A percentile compares a stretch with the other conserved stretches of the same genome.
Evolutionary conservation across 2,329 filamentous ascomycete genomes (phyloP).

Genomic region (Ceratocystis cacaofunesta): DNA sequence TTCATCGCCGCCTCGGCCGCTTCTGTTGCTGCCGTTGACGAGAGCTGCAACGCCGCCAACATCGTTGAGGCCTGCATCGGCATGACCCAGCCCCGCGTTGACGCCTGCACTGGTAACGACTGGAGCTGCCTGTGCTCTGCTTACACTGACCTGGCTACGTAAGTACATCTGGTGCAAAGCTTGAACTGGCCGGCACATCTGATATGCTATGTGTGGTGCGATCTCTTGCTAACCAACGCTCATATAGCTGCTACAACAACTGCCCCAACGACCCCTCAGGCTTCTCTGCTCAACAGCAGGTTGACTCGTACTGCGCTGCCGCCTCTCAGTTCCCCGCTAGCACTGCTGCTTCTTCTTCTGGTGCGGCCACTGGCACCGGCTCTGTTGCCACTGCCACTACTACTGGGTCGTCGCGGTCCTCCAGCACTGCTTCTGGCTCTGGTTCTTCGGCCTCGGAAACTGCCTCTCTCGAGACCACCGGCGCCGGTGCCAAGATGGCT

Average conservation of each 20-base stretch:
- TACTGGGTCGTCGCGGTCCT: conserved; percentile 18
- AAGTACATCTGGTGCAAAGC: conserved; percentile 19
- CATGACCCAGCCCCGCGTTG: conserved; percentile 28
- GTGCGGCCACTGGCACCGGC: conserved; percentile 19
- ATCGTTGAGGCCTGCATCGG: conserved; percentile 33
- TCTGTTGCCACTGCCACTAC: conserved; percentile 18
- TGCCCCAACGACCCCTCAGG: conserved; percentile 35
- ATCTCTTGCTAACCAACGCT: no score
- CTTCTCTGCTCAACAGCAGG: conserved; percentile 25
- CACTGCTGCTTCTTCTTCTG: conserved; percentile 19
- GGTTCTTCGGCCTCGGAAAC: conserved; percentile 19
- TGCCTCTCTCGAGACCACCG: conserved; percentile 22
- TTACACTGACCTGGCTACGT: conserved; percentile 33
- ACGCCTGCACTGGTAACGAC: conserved; percentile 28
- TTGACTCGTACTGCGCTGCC: conserved; percentile 32
- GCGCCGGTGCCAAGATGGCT: conserved; percentile 24
- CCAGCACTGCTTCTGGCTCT: conserved; percentile 18
- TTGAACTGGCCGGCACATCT: no score
- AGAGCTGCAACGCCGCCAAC: conserved; percentile 30
- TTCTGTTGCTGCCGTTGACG: conserved; percentile 22
- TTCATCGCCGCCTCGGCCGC: conserved; percentile 25
- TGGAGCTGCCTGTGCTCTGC: conserved; percentile 34
- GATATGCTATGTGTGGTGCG: no score
- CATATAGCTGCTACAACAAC: conserved; percentile 40
- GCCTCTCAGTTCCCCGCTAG: conserved; percentile 30